phyloP scores from a whole-genome alignment of 345 rosid genomes.

The Populus deltoides region DNA sequence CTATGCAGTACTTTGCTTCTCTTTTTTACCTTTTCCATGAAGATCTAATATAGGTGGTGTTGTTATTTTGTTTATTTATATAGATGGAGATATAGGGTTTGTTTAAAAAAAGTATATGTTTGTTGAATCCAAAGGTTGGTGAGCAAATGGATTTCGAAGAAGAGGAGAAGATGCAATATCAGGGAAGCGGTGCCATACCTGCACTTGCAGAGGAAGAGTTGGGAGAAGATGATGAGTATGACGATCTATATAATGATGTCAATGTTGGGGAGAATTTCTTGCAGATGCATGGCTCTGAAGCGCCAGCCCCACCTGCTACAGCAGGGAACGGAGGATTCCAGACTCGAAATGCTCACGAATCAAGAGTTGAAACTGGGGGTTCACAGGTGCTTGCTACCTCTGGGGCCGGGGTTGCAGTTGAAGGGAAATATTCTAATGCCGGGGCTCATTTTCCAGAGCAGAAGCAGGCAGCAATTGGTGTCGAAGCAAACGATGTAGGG shows the following conservation, averaged over 20 bases:
- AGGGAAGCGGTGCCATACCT: constrained; percentile 77
- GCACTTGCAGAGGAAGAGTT: constrained; percentile 78
- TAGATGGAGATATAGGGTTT: neutral
- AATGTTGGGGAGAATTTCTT: constrained; percentile 77
- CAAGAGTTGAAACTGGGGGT: constrained; percentile 34
- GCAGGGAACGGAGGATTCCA: constrained; percentile 41
- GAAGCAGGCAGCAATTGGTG: constrained; percentile 26
- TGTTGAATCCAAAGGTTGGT: constrained; percentile 42
- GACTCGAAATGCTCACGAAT: constrained; percentile 34
- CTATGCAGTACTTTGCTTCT: neutral
- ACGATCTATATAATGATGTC: constrained; percentile 83
- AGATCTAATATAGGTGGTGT: neutral
- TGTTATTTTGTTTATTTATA: neutral
- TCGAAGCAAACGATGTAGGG: constrained; percentile 48
- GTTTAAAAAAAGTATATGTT: neutral
- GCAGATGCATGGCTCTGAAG: constrained; percentile 55
- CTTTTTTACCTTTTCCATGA: no score
- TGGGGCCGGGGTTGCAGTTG: constrained; percentile 41
- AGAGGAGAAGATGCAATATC: constrained; percentile 59
- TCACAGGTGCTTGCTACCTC: constrained; percentile 39
- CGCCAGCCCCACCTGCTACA: constrained; percentile 36
- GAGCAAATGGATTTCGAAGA: constrained; percentile 51
- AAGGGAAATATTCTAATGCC: constrained; percentile 44
- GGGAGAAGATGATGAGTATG: constrained; percentile 79
- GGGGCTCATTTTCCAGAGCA: constrained; percentile 30